These are phyloP conservation scores for Botryotinia calthae DNA, from an alignment of 2,329 filamentous ascomycete species.

Conservation along the genomic window DNA sequence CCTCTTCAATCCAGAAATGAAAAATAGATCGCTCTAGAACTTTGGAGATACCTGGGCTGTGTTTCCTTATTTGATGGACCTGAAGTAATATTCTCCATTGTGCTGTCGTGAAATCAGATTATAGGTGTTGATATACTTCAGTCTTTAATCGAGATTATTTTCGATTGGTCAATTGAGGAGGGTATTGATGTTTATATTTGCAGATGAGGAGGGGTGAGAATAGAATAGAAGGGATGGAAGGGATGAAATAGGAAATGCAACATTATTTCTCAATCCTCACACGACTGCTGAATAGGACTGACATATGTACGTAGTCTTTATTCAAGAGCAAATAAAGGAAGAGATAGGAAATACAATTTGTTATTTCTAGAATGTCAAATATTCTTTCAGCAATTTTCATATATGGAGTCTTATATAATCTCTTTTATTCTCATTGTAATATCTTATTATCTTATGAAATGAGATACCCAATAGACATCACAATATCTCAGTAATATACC, in stretches of 20 bases:
- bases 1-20: neutral
- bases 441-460: too few relatives aligned
- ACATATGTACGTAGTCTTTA: neutral
- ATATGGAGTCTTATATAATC: neutral
- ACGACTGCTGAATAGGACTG: neutral
- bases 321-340: neutral
- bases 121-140: neutral
- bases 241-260: neutral
- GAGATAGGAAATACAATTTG: too few relatives aligned
- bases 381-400: too few relatives aligned
- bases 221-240: neutral
- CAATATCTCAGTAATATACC: too few relatives aligned
- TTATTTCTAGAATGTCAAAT: too few relatives aligned
- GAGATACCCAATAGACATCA: too few relatives aligned
- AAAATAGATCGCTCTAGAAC: neutral
- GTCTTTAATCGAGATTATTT: neutral
- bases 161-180: neutral
- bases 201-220: neutral
- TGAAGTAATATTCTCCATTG: neutral
- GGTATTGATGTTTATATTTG: neutral
- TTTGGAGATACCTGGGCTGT: neutral
- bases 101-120: neutral
- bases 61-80: neutral
- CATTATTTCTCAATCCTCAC: neutral
- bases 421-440: too few relatives aligned